Conservation (phyloP, 768 basidiomycete genomes). For the Auricularia sp. region DNA sequence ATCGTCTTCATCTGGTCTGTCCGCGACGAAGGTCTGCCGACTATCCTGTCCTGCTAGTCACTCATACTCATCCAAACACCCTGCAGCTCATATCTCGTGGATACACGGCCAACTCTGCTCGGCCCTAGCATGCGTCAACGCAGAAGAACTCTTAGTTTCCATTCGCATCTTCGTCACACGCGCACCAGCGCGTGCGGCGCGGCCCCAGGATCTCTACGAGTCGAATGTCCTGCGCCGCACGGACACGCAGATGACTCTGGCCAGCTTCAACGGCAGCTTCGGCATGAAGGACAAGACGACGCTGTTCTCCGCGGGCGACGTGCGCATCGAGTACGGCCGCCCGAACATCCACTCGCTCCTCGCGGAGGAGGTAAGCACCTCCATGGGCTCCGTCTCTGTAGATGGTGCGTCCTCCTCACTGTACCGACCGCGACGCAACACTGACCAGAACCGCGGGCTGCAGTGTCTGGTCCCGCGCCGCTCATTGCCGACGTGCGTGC, state of each 20-base stretch:
- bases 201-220: neutral
- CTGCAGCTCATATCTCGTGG: neutral
- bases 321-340: neutral
- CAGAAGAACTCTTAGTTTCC: neutral
- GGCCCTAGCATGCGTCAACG: neutral
- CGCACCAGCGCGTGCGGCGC: neutral
- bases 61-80: neutral
- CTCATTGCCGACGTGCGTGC: neutral
- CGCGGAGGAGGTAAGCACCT: neutral
- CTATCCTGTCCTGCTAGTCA: neutral
- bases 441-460: neutral
- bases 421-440: neutral
- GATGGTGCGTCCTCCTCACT: neutral
- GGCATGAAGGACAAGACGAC: neutral
- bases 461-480: neutral
- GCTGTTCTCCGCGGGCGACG: neutral
- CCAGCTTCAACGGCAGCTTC: neutral
- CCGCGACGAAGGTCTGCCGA: conserved; percentile 25
- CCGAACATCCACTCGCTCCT: neutral
- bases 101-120: neutral
- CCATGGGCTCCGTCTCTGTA: neutral
- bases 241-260: neutral
- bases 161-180: neutral
- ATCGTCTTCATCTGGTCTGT: conserved; percentile 36
- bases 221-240: neutral